phyloP scores from a whole-genome alignment of 257 asterid species.

The Eucommia ulmoides region DNA sequence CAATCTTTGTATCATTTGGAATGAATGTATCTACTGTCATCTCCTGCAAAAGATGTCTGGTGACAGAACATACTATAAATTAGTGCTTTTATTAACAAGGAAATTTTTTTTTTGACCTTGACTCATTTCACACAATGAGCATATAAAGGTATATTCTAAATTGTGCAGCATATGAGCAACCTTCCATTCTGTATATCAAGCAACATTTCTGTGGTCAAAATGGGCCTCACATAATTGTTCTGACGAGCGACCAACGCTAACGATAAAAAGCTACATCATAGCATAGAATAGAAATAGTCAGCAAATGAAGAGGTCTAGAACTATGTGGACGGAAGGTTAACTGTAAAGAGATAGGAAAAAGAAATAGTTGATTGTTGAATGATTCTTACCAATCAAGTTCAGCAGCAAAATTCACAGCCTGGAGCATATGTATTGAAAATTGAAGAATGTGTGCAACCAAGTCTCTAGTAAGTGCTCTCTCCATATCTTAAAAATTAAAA shows the following conservation, averaged over 20 bases:
- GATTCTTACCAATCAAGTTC: conserved; percentile 89
- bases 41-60: conserved; percentile 96
- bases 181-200: conserved; percentile 87
- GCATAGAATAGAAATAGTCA: conserved; percentile 10
- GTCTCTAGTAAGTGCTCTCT: conserved; percentile 91
- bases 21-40: conserved; percentile 91
- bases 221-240: conserved; percentile 88
- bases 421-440: conserved; percentile 49
- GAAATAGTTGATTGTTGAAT: too few relatives aligned
- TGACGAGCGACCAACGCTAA: conserved; percentile 91
- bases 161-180: conserved; percentile 31
- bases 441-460: conserved; percentile 70
- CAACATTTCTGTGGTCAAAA: conserved; percentile 68
- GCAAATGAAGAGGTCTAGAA: conserved; percentile 7
- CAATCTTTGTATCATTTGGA: conserved; percentile 77
- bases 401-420: conserved; percentile 70
- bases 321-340: too few relatives aligned
- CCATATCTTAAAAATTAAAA: conserved; percentile 98
- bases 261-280: conserved; percentile 45
- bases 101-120: not conserved
- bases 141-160: not conserved
- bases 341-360: conserved; percentile 9
- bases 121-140: not conserved
- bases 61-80: conserved; percentile 10
- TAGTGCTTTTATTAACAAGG: conserved; percentile 7